Conservation (phyloP, 176 grass and related monocot genomes). For the Chloris gayana region DNA sequence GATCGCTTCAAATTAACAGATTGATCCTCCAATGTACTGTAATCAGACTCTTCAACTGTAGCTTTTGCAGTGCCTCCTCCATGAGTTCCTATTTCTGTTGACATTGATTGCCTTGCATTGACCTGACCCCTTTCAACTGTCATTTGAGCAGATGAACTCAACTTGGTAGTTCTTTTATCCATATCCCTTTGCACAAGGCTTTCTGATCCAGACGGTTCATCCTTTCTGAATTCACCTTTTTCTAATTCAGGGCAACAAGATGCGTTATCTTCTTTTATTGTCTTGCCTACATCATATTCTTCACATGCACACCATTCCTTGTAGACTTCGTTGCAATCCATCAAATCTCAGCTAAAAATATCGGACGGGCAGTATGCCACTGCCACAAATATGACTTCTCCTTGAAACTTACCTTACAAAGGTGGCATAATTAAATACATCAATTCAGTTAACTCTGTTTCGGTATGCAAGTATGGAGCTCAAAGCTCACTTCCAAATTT, state of each 20-base stretch:
- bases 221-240: constrained; percentile 57
- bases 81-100: constrained; percentile 30
- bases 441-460: constrained; percentile 8
- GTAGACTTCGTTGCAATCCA: constrained; percentile 22
- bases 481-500: constrained; percentile 13
- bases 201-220: constrained; percentile 15
- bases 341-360: constrained; percentile 33
- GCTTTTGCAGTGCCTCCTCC: constrained; percentile 16
- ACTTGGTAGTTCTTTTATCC: constrained; percentile 20
- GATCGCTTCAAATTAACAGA: constrained; percentile 23
- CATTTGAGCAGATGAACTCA: constrained; percentile 11
- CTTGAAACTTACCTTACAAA: neutral
- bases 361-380: constrained; percentile 3
- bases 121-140: neutral
- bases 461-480: constrained; percentile 1
- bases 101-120: constrained; percentile 32
- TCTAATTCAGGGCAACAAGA: constrained; percentile 37
- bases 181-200: constrained; percentile 19
- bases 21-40: constrained; percentile 4
- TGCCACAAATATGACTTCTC: neutral
- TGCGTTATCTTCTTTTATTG: constrained; percentile 40
- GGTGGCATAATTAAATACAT: neutral
- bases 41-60: constrained; percentile 4
- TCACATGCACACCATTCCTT: constrained; percentile 19
- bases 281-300: constrained; percentile 26